Base-by-base conservation (phyloP, 2,329 filamentous ascomycete genomes). In the Furcasterigmium sp. region DNA sequence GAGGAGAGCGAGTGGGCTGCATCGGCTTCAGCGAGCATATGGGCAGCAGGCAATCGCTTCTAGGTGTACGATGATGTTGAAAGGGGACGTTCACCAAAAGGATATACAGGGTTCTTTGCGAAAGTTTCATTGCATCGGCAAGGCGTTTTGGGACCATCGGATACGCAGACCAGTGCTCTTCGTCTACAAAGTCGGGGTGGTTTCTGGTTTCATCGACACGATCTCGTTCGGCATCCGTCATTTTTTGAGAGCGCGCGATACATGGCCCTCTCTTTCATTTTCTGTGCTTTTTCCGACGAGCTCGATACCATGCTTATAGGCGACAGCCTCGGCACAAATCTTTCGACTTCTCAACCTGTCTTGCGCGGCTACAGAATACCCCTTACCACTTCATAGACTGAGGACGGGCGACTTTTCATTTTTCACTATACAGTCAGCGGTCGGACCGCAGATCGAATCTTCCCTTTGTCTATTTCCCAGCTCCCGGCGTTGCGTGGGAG, bases 1-100 rank as follows among this genome's bases (percentile, higher is more conserved):
- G 91, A 95, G 57, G 91, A 95, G 55, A 83, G 84, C 50, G 91
- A 95, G 61, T 97, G 91, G 91, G 89, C 85, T 15, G 82, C 85
- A 8, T 84, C 87, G 34, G 86, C 88, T 23, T 81, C 89, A 10
- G 85, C 87, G 6, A 90, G 85, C 65, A 90, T 91, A 52, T 85
- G 87, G 71, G 84, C 85, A 42, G 80, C 82, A 25, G 79, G 85
- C 50, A 82, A 75, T 60, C 73, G 77, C 52, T 77, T 83, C 55
- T 84, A 67, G 63, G 37, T 38, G 35, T 28, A 38, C 14, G n/a
- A 35, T 35, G 32, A 18, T 17, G 14, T 10, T 32, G n/a, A 35
- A 17, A 4, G 23, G 28, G 25, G 37, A 30, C 26, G 15, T 29
- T 36, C 46, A 25, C 40, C 28, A 18, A 25, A 43, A 25, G 37